phyloP scores from a whole-genome alignment of 495 filamentous ascomycete species.

The Penicillium angulare region DNA sequence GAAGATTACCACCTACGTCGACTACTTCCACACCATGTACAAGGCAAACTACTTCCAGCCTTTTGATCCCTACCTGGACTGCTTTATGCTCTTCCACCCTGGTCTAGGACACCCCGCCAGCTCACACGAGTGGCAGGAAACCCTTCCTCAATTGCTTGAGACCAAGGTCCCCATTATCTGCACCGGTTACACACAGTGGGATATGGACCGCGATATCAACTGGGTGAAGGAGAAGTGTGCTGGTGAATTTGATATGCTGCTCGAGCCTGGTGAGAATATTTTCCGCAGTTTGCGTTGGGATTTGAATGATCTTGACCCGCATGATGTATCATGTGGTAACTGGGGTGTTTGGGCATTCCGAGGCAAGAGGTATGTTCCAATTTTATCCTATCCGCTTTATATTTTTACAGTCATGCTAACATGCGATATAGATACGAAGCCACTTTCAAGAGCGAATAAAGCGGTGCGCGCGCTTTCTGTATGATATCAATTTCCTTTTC shows the following conservation, averaged over 20 bases:
- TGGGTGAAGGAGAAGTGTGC: slow-evolving; percentile 82
- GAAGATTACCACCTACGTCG: slow-evolving; percentile 96
- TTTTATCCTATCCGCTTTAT: not conserved
- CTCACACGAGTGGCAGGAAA: slow-evolving; percentile 89
- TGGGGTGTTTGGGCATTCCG: slow-evolving; percentile 97
- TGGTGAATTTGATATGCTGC: slow-evolving; percentile 86
- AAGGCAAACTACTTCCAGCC: slow-evolving; percentile 84
- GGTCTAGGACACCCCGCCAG: slow-evolving; percentile 91
- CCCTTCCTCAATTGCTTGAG: slow-evolving; percentile 82
- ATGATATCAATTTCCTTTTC: slow-evolving; percentile 18
- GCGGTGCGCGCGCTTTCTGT: slow-evolving; percentile 16
- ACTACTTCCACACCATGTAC: slow-evolving; percentile 97
- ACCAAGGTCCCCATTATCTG: slow-evolving; percentile 92
- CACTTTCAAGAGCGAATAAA: slow-evolving; percentile 24
- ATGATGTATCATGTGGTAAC: slow-evolving; percentile 92
- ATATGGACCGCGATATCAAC: slow-evolving; percentile 86
- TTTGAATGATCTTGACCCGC: slow-evolving; percentile 90
- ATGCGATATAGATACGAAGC: slow-evolving; percentile 41
- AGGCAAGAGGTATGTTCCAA: slow-evolving; percentile 80
- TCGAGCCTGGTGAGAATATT: slow-evolving; percentile 89
- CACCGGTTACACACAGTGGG: slow-evolving; percentile 93
- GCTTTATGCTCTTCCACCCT: slow-evolving; percentile 93
- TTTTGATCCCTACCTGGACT: slow-evolving; percentile 97
- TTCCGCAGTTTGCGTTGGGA: slow-evolving; percentile 98
- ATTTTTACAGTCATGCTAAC: slow-evolving; percentile 4